These are phyloP conservation scores for Boletellus emodensis DNA, from an alignment of 768 basidiomycete species.

Conservation along the genomic window DNA sequence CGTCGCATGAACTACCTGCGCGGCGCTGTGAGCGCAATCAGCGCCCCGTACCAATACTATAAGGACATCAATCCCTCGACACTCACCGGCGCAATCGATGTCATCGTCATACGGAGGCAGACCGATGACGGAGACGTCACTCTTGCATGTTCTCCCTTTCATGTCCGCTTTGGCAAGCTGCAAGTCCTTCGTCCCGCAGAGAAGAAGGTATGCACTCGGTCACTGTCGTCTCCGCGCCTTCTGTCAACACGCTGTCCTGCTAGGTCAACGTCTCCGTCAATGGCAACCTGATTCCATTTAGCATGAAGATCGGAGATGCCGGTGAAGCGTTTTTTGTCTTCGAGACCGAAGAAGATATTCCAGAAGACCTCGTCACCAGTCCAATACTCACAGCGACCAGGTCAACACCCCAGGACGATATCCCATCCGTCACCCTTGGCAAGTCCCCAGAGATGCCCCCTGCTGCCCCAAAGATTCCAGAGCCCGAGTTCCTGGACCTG, in stretches of 20 bases:
- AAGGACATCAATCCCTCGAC: conserved; percentile 95
- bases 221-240: not conserved
- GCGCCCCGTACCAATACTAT: conserved; percentile 87
- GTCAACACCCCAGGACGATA: conserved; percentile 26
- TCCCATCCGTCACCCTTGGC: conserved; percentile 18
- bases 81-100: conserved; percentile 97
- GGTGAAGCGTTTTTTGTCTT: conserved; percentile 99
- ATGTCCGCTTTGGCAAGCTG: conserved; percentile 96
- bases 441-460: conserved; percentile 12
- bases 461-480: conserved; percentile 30
- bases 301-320: conserved; percentile 98
- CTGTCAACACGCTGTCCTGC: not conserved
- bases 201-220: conserved; percentile 63
- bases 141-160: conserved; percentile 91
- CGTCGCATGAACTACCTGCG: conserved; percentile 78
- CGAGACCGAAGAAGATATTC: conserved; percentile 93
- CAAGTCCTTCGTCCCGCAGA: conserved; percentile 91
- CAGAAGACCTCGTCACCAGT: conserved; percentile 89
- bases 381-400: conserved; percentile 74
- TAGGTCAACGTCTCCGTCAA: conserved; percentile 90
- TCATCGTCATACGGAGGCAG: conserved; percentile 86
- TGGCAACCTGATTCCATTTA: conserved; percentile 80
- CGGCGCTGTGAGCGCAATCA: conserved; percentile 80
- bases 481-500: conserved; percentile 85
- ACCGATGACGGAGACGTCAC: conserved; percentile 58